These are phyloP conservation scores for Rhododendron vialii DNA, from an alignment of 148 eudicot genomes.

Conservation along the genomic window DNA sequence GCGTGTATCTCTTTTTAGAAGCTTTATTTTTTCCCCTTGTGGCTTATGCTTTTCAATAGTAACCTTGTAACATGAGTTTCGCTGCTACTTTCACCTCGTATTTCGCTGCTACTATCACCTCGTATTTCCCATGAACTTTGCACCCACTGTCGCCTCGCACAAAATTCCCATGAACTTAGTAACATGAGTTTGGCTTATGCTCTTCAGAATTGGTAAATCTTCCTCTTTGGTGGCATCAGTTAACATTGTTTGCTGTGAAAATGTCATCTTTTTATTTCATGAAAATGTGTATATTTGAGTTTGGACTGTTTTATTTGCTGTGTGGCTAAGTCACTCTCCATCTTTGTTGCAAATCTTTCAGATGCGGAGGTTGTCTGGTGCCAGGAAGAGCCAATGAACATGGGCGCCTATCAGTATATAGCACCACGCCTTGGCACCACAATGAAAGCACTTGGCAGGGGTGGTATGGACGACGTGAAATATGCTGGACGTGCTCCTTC, in stretches of 20 bases:
- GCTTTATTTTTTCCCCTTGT: not conserved
- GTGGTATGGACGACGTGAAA: constrained; percentile 52
- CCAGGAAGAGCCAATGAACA: constrained; percentile 96
- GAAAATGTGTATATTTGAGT: not conserved
- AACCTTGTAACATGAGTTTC: not conserved
- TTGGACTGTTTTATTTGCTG: not conserved
- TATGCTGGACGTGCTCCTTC: constrained; percentile 48
- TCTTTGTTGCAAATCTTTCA: constrained; percentile 19
- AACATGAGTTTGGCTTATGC: not conserved
- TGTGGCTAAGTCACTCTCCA: not conserved
- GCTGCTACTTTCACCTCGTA: not conserved
- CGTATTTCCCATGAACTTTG: not conserved
- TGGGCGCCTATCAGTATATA: constrained; percentile 74
- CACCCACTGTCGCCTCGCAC: not conserved
- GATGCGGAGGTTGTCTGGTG: constrained; percentile 95
- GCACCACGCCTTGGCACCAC: constrained; percentile 64
- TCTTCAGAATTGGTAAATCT: not conserved
- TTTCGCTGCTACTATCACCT: not conserved
- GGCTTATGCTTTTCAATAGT: not conserved
- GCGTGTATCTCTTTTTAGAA: not conserved
- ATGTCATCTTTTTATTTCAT: not conserved
- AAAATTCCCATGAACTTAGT: not conserved
- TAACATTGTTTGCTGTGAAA: not conserved
- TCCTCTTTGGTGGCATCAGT: not conserved
- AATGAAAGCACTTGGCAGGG: constrained; percentile 61